Evolutionary conservation across 345 rosid genomes (phyloP).

Genomic region (Pistacia atlantica): DNA sequence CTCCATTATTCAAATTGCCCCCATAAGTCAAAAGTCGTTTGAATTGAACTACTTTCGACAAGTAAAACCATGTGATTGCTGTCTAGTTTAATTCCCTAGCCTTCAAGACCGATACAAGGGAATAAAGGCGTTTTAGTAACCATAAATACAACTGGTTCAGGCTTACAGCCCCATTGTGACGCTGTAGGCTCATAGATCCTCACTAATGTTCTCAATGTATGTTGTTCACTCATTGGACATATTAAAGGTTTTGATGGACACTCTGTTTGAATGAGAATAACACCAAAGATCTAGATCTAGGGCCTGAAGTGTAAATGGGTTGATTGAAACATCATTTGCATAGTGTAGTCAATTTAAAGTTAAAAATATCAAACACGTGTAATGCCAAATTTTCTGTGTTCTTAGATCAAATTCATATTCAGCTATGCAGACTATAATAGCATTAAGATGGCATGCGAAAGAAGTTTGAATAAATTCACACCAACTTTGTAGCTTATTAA

Average conservation of each 20-base stretch:
- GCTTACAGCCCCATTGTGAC: no score
- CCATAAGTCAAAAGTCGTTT: not conserved
- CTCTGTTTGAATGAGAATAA: not conserved
- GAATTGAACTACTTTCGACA: not conserved
- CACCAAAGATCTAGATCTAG: not conserved
- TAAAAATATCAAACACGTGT: no score
- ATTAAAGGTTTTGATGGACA: not conserved
- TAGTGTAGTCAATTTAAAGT: not conserved
- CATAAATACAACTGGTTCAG: no score
- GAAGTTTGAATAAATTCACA: not conserved
- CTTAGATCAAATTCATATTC: no score
- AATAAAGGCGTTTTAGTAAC: not conserved
- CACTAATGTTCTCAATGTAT: not conserved
- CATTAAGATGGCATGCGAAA: not conserved
- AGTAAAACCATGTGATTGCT: not conserved
- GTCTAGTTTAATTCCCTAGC: not conserved
- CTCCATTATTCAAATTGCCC: not conserved
- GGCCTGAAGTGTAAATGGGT: not conserved
- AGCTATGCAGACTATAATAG: no score
- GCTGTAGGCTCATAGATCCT: not conserved
- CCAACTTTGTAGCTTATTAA: not conserved
- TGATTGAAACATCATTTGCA: not conserved
- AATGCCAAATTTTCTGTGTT: no score
- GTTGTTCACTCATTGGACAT: not conserved
- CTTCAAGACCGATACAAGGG: no score